These are phyloP conservation scores for Curvularia sp. DNA, from an alignment of 2,329 filamentous ascomycete species.

Conservation along the genomic window DNA sequence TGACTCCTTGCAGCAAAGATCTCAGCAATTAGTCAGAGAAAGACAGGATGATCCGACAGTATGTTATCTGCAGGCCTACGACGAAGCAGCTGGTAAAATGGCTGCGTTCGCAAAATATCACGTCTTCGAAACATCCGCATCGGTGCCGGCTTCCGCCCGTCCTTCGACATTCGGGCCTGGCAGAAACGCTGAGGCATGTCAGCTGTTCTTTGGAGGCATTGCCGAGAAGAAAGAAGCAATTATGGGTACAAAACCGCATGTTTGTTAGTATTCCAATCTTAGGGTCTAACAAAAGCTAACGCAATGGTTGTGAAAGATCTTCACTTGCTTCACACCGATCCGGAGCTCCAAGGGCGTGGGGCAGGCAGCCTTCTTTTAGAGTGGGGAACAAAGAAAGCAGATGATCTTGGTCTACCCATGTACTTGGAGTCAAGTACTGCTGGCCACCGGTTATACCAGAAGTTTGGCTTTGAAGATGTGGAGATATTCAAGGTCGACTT, in stretches of 20 bases:
- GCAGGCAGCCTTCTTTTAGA: constrained; percentile 33
- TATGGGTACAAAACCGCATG: constrained; percentile 30
- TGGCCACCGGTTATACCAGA: constrained; percentile 33
- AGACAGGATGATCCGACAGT: constrained; percentile 23
- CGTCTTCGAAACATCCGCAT: constrained; percentile 32
- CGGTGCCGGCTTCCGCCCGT: constrained; percentile 16
- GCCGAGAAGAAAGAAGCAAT: constrained; percentile 26
- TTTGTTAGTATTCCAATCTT: constrained; percentile 28
- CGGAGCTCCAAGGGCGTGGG: constrained; percentile 32
- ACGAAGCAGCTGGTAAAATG: constrained; percentile 34
- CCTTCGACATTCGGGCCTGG: constrained; percentile 26
- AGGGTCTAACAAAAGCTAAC: background rate
- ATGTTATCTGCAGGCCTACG: constrained; percentile 33
- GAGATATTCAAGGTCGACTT: constrained; percentile 29
- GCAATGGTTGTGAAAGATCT: constrained; percentile 27
- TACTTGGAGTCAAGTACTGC: constrained; percentile 37
- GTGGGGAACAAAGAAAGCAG: constrained; percentile 33
- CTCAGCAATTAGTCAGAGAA: constrained; percentile 16
- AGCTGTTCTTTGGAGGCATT: constrained; percentile 33
- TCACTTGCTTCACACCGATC: constrained; percentile 39
- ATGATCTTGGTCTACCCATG: constrained; percentile 30
- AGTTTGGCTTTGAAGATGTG: constrained; percentile 36
- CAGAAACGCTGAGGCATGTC: constrained; percentile 34
- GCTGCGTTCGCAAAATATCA: constrained; percentile 43
- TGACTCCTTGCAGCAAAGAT: constrained; percentile 16